Conservation (phyloP, 805 yeast species). For the Lachancea sp. region DNA sequence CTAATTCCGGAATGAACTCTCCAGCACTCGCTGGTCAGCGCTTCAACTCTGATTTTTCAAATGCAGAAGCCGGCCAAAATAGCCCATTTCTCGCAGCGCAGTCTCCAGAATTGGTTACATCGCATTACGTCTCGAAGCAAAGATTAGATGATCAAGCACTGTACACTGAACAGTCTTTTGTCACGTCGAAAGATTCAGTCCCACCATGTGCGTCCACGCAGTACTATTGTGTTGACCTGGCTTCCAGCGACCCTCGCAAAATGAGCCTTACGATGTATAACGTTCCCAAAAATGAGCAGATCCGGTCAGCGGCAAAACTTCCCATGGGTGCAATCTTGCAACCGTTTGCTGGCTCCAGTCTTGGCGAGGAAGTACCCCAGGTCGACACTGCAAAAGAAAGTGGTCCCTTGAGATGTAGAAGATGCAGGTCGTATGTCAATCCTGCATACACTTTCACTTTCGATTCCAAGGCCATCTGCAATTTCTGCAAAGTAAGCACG, state of each 20-base stretch:
- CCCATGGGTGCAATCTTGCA: conserved; percentile 78
- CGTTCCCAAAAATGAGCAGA: conserved; percentile 66
- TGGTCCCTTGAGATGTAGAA: conserved; percentile 83
- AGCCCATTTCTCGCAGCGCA: not conserved
- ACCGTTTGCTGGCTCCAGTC: conserved; percentile 68
- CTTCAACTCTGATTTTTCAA: not conserved
- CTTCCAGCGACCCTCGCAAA: conserved; percentile 74
- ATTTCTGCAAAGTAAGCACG: conserved; percentile 76
- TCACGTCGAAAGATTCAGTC: conserved; percentile 66
- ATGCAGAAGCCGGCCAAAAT: not conserved
- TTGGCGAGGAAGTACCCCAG: conserved; percentile 54
- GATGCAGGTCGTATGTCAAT: conserved; percentile 87
- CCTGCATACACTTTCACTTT: conserved; percentile 65
- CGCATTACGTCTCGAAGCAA: conserved; percentile 30
- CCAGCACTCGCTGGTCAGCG: not conserved
- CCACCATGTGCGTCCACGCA: conserved; percentile 82
- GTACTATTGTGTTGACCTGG: conserved; percentile 70
- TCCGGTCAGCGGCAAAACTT: conserved; percentile 61
- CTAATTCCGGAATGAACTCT: not conserved
- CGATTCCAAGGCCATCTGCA: conserved; percentile 67
- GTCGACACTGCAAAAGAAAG: conserved; percentile 35
- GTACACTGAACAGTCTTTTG: conserved; percentile 42
- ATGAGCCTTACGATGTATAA: conserved; percentile 75
- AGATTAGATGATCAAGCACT: conserved; percentile 34
- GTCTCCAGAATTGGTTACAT: conserved; percentile 11